Base-by-base conservation (phyloP, 495 filamentous ascomycete species). In the Aspergillus baeticus region DNA sequence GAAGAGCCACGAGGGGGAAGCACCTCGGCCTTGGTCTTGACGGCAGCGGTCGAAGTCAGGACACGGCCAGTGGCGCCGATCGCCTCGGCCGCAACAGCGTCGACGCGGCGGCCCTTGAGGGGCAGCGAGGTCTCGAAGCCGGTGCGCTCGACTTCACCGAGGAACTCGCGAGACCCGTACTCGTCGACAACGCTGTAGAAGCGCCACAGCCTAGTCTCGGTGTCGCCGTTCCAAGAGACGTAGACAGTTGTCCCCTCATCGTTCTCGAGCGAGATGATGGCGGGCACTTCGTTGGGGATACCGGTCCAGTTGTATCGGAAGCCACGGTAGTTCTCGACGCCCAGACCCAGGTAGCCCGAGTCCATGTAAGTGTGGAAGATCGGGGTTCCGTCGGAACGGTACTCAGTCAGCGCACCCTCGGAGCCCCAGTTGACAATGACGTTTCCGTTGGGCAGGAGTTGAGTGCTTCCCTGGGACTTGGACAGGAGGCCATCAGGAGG, bases 391-490 rank as follows among this genome's bases (percentile, higher is more conserved):
- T 82, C 70, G 0, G 67, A 50, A 3, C 67, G 70, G 63, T 78
- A 83, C 60, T 86, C 82, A 2, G 79, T 83, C 53, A 83, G 61
- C 7, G 77, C 77, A 0, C 79, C 76, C 20, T 76, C 71, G 2
- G 77, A 78, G 10, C 83, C 82, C 81, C 79, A 84, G 51, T 81
- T 80, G 14, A 84, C 74, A 0, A 83, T 65, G 2, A 73, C 71
- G 42, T 83, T 82, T 23, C 79, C 80, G 37, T 74, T 74, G 1
- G 81, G 77, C 0, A 85, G 70, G 6, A 80, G 59, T 57, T 85
- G 84, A 3, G 77, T 77, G 60, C 77, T 82, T 1, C 83, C 82
- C 58, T 85, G 82, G 2, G 78, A 81, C 31, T 79, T 82, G 34
- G 78, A 74, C 2, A 79, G 65, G n/a, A 78, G 73, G 14, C 67